Evolutionary conservation across 2,329 filamentous ascomycete genomes (phyloP), one percentile per base, ranked within the genome.

Genomic region (Alternaria novae-zelandiae): DNA sequence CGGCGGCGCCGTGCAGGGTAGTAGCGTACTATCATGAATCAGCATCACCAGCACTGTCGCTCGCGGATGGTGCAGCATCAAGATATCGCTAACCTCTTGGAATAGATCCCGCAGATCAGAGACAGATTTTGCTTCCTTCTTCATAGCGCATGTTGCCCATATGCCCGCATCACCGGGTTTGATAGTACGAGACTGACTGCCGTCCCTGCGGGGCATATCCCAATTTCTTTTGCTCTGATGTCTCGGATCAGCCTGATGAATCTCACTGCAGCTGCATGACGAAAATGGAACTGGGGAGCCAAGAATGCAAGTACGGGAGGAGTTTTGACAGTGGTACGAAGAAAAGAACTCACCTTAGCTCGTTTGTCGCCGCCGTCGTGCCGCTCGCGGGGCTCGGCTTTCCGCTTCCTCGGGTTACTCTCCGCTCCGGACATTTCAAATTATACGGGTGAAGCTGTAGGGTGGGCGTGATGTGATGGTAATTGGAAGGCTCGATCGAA

Each of bases 91-190:
- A 79, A 91, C 90, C 82, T 91, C 86, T 46, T 90, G 85, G 72
- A 93, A 91, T 21, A 94, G 81, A 62, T 86, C 80, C 61, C 84
- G 84, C 66, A 94, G 84, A 76, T 95, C 92, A 54, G 85, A 83
- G 3, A 91, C 86, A 13, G 91, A 90, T 78, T 89, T 90, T 45
- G 83, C 84, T 79, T 92, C 91, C 82, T 91, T 90, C 68, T 88
- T 87, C 74, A 90, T 87, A 55, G 90, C 88, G 76, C 91, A 94
- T 0, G 91, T 94, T 26, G 90, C 89, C 91, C 91, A 95, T 62
- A 95, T 89, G 6, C 92, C 92, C 56, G 85, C 83, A 72, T 94
- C 90, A 6, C 91, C 91, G 6, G 90, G 83, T 70, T 91, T 87
- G 51, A 94, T 84, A 32, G 70, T 70, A 12, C 74, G 76, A 51